These are phyloP conservation scores for Fremontodendron californicum DNA, from an alignment of 345 rosid species.

Conservation along the genomic window DNA sequence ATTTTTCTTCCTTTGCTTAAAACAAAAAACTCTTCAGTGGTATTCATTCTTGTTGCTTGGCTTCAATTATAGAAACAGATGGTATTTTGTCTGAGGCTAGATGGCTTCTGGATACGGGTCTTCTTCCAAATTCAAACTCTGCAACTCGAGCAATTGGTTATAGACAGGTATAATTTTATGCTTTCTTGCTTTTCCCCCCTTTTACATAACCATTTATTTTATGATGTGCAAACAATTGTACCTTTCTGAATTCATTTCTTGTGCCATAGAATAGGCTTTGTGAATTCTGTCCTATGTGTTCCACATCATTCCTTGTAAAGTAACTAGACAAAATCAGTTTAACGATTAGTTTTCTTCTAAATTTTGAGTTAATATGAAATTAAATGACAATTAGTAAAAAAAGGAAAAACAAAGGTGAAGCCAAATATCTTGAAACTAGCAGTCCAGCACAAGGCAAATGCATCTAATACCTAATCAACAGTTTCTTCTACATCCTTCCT, in stretches of 20 bases:
- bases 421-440: background rate
- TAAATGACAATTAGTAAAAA: background rate
- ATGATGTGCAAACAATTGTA: background rate
- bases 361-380: background rate
- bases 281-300: background rate
- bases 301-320: background rate
- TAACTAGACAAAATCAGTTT: background rate
- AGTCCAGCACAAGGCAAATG: background rate
- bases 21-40: background rate
- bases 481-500: background rate
- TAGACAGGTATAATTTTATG: conserved; percentile 40
- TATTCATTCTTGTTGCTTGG: background rate
- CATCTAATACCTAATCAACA: background rate
- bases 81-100: conserved; percentile 80
- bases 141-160: conserved; percentile 96
- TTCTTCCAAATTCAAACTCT: conserved; percentile 76
- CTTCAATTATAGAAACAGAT: conserved; percentile 36
- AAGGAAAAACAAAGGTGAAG: background rate
- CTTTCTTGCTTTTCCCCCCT: background rate
- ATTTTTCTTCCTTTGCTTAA: background rate
- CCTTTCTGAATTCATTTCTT: background rate
- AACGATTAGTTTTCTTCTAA: background rate
- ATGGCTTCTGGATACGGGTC: conserved; percentile 82
- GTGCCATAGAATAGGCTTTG: background rate
- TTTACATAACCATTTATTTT: background rate